phyloP scores from a whole-genome alignment of 495 filamentous ascomycete species.

The Apiosordaria backusii region DNA sequence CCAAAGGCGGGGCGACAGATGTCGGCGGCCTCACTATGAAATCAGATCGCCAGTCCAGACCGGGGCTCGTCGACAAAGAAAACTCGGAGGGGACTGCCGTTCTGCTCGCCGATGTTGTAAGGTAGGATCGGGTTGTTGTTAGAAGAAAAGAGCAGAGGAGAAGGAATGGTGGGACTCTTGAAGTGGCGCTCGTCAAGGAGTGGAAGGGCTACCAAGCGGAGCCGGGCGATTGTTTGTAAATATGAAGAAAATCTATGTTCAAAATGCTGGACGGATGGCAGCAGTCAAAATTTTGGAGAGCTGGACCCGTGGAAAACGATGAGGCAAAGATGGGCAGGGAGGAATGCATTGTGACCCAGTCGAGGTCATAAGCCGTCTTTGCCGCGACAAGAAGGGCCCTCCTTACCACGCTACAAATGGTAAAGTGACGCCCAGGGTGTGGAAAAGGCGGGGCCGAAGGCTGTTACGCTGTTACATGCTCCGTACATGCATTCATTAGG shows the following conservation, averaged over 20 bases:
- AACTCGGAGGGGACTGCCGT: background rate
- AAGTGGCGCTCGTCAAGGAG: conserved; percentile 2
- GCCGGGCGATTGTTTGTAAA: background rate
- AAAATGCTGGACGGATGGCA: background rate
- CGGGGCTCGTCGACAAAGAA: background rate
- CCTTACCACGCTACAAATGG: conserved; percentile 4
- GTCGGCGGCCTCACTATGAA: background rate
- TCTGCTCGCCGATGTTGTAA: background rate
- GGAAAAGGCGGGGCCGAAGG: conserved; percentile 6
- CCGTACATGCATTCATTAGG: conserved; percentile 1
- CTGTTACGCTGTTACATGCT: background rate
- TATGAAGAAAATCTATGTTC: background rate
- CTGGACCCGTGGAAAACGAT: background rate
- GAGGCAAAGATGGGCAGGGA: background rate
- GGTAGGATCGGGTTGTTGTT: background rate
- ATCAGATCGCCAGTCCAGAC: background rate
- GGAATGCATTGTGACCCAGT: conserved; percentile 1
- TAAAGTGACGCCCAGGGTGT: background rate
- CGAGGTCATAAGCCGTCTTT: conserved; percentile 6
- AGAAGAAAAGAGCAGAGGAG: background rate
- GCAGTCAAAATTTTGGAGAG: background rate
- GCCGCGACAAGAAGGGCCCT: background rate
- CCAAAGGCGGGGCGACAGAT: background rate
- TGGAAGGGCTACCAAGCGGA: conserved; percentile 1
- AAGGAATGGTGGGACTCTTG: background rate